Percentiles rank a stretch among this genome's conserved stretches.
Conservation (phyloP, 768 basidiomycete genomes). For the Glaciozyma martinii region DNA sequence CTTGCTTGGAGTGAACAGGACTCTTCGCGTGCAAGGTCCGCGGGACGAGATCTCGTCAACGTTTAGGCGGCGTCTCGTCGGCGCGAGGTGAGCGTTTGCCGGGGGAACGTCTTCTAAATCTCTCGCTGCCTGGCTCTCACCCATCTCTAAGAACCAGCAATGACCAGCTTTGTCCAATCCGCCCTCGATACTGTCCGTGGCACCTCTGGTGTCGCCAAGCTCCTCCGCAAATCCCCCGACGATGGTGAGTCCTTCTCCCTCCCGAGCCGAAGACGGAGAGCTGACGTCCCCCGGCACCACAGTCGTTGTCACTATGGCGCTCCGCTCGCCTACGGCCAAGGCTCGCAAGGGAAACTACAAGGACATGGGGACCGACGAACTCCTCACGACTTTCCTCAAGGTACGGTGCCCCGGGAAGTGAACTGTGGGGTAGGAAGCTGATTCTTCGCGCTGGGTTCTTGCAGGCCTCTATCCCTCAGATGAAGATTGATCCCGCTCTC, state of each 20-base stretch:
- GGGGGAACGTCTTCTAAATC: no score
- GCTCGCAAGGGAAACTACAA: constrained; percentile 82
- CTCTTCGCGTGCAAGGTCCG: no score
- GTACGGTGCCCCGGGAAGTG: background rate
- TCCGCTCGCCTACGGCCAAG: constrained; percentile 87
- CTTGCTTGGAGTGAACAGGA: no score
- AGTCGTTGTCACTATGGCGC: constrained; percentile 78
- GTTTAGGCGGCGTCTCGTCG: no score
- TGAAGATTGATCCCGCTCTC: constrained; percentile 59
- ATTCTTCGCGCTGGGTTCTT: background rate
- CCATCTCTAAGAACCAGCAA: background rate
- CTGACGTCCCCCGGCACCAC: background rate
- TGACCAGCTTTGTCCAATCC: background rate
- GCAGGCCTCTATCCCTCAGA: constrained; percentile 21
- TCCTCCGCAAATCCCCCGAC: constrained; percentile 29
- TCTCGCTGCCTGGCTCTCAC: no score
- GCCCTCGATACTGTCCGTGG: constrained; percentile 20
- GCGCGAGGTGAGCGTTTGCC: no score
- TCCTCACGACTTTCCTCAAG: constrained; percentile 29
- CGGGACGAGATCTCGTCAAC: no score
- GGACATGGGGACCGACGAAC: constrained; percentile 47
- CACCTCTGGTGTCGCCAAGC: constrained; percentile 19
- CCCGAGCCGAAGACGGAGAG: background rate
- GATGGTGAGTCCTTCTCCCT: constrained; percentile 15
- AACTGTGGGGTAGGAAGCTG: background rate